These are phyloP conservation scores for Pestalotiopsis sp. DNA, from an alignment of 2,329 filamentous ascomycete genomes.

Conservation along the genomic window DNA sequence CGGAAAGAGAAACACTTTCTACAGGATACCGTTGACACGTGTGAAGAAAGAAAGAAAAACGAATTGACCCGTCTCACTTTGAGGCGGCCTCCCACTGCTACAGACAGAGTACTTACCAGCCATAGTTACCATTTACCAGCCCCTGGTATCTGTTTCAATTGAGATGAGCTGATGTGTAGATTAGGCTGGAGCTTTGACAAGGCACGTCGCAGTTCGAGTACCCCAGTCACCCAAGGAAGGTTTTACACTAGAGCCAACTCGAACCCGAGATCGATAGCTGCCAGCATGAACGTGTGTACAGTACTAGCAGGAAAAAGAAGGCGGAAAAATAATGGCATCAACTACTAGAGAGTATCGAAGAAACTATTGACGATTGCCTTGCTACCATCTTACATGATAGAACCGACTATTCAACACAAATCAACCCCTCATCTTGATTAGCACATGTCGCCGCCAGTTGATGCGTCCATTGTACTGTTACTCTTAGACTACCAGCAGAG, in stretches of 20 bases:
- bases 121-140: not conserved
- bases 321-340: too few relatives aligned
- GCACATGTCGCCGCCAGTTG: too few relatives aligned
- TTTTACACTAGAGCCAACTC: too few relatives aligned
- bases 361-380: too few relatives aligned
- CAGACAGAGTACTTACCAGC: not conserved
- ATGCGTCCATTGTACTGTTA: not conserved
- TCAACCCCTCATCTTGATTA: too few relatives aligned
- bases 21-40: not conserved
- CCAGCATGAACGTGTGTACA: too few relatives aligned
- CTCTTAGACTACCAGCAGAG: not conserved
- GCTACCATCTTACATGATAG: too few relatives aligned
- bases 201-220: not conserved
- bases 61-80: not conserved
- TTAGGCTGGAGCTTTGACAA: not conserved
- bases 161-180: slow-evolving; percentile 9
- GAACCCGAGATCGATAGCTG: too few relatives aligned
- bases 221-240: not conserved
- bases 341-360: too few relatives aligned
- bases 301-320: too few relatives aligned
- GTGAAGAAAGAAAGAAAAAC: not conserved
- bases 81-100: not conserved
- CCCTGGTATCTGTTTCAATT: slow-evolving; percentile 6
- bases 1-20: not conserved
- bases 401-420: too few relatives aligned